Evolutionary conservation across 805 yeast species (phyloP), one percentile per base, ranked within the genome.

Genomic region (Wickerhamiella spandovensis): DNA sequence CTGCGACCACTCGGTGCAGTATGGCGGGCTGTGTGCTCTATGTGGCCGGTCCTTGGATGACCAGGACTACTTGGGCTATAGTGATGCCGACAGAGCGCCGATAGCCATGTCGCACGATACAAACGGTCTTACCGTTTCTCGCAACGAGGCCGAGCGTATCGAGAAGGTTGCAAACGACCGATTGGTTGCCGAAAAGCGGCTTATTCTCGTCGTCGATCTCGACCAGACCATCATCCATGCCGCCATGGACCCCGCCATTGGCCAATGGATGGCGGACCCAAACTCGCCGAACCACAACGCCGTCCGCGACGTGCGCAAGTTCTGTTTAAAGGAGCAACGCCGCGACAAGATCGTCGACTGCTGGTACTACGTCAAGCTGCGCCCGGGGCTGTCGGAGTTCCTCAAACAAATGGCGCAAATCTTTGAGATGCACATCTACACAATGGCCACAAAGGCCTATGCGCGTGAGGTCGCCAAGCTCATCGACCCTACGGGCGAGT

Each of bases 201-300:
- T 92, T 54, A 88, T 92, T 28, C 72, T 92, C 51, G 97, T 92
- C 25, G 98, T 92, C 5, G 98, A 92, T 71, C 73, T 92, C 55
- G 98, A 92, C 68, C 98, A 92, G 65, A 92, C 98, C 0, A 94
- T 92, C 5, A 90, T 92, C 30, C 98, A 92, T 62, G 95, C 97
- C 42, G 90, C 97, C 5, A 97, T 90, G 17, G 98, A 92, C 64
- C 97, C 97, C 0, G 88, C 96, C 0, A 95, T 92, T 28, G 92
- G 92, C 0, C 95, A 86, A 61, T 92, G 98, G 98, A 88, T 84
- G 74, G 73, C 74, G 47, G 97, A 92, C 60, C 82, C 87, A 2
- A 65, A 72, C 5, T 85, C 86, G 58, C 95, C 97, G 6, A 88
- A 92, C 61, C 84, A 84, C 62, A 81, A 79, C 2, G 82, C 90